Evolutionary conservation across 805 yeast species (phyloP).

Genomic region (fission yeast (Schizosaccharomyces pombe)): ASM294v3 CU329670.1:961501-962000

Average conservation of each 20-base stretch:
- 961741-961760: slow-evolving; percentile 84
- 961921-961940: not conserved
- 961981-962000: not conserved
- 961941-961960: not conserved
- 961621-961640: slow-evolving; percentile 35
- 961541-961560: slow-evolving; percentile 78
- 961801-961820: slow-evolving; percentile 48
- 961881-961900: slow-evolving; percentile 19
- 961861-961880: slow-evolving; percentile 73
- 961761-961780: slow-evolving; percentile 66
- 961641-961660: slow-evolving; percentile 33
- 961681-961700: slow-evolving; percentile 95
- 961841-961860: slow-evolving; percentile 89
- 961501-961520: slow-evolving; percentile 50
- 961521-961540: slow-evolving; percentile 59
- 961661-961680: slow-evolving; percentile 97
- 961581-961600: slow-evolving; percentile 82
- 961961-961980: not conserved
- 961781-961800: slow-evolving; percentile 98
- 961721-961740: slow-evolving; percentile 65
- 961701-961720: slow-evolving; percentile 87
- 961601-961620: slow-evolving; percentile 78
- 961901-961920: not conserved
- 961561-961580: slow-evolving; percentile 78
- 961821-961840: slow-evolving; percentile 89